Evolutionary conservation across 768 basidiomycete species (phyloP), one percentile per base, ranked within the genome.

Genomic region (Lentinula lateritia): DNA sequence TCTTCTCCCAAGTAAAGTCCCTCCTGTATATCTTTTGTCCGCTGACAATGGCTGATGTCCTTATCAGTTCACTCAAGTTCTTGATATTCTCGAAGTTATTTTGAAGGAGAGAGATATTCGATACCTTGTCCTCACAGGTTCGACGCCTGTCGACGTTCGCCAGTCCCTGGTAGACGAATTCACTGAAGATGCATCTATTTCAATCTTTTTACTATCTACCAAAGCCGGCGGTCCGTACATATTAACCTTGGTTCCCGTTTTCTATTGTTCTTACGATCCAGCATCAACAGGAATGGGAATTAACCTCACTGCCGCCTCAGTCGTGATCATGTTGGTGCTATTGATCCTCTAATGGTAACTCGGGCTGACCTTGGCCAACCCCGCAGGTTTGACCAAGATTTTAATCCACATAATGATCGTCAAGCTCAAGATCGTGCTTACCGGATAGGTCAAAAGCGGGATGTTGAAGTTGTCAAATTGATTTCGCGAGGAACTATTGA

Each of bases 391-490:
- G 96, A 99, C 71, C 95, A 96, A 70, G 96, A 98, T 72, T 99
- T 98, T 75, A 98, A 98, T 71, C 92, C 92, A 3, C 92, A 94
- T 75, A 99, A 99, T 71, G 97, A 98, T 74, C 86, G 90, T 63
- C 97, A 99, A 75, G 97, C 97, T 0, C 94, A 96, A 62, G 97
- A 99, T 73, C 87, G 97, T 38, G 95, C 95, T 28, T 98, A 98
- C 73, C 90, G 97, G 32, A 97, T 99, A 65, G 96, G 94, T 23
- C 95, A 97, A 73, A 93, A 92, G 70, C 86, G 88, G 55, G 88
- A 96, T 65, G 96, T 98, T 9, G 93, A 96, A 36, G 93, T 98
- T 6, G 85, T 98, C 69, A 97, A 96, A 71, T 80, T 98, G 10
- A 93, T 98, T 65, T 90, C 93, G 1, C 87, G 83, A 63, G 91